Base-by-base conservation (phyloP, 257 asterid species). In the Fraxinus quadrangulata region DNA sequence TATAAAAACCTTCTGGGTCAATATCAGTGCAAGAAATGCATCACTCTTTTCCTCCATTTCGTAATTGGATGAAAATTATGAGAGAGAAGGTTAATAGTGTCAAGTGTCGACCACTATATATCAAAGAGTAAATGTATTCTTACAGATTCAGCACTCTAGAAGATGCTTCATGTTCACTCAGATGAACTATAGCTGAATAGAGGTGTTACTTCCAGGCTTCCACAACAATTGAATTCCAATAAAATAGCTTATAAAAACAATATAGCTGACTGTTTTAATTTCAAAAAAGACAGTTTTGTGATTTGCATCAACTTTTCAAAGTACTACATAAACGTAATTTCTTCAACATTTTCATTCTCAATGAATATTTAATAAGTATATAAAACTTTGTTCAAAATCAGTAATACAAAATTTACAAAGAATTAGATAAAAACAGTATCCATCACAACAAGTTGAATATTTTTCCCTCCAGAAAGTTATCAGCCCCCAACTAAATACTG, bases 401-500 rank as follows among this genome's bases (percentile, higher is more conserved):
- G 26, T 54, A 17, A 63, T 23, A 24, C 3, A 0, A 24, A 31
- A 24, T 63, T 12, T 23, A 24, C 21, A 12, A 63, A 7, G 69
- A 24, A 63, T 24, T 26, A 24, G 33, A 26, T 63, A 63, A 63
- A 61, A 63, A 26, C 0, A 12, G 34, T 9, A 63, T 63, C 14
- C 31, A 23, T 23, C 34, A 63, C 34, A 11, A 63, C 3, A 23
- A 63, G 69, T 23, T 63, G 6, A 24, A 23, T 23, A 10, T 63
- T 23, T 61, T 26, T 63, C 36, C 68, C 68, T 10, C 34, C 68
- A 61, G 33, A 8, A 28, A 61, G 33, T 23, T 61, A 61, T 11
- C 33, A 61, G 33, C 68, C 68, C 68, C 69, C 69, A 63, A 63
- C 17, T 12, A 63, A 63, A 63, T 21, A 59, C 33, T 10, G 69